Conservation (phyloP, 805 yeast genomes). For the Starmerella stellata region DNA sequence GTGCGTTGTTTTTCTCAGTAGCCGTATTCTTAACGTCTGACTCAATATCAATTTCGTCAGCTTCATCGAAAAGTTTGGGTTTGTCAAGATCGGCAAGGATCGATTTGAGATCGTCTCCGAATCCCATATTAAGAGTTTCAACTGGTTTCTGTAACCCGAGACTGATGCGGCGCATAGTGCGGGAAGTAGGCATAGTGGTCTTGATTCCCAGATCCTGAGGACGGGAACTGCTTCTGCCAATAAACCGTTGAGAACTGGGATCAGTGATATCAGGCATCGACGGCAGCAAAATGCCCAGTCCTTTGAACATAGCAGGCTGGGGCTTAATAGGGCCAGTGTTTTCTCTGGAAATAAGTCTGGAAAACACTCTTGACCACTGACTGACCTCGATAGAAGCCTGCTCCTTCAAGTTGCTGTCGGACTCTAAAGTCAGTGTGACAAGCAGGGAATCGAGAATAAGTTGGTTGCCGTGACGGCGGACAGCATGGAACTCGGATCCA, state of each 20-base stretch:
- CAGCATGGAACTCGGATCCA: constrained; percentile 10
- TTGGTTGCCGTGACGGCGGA: constrained; percentile 14
- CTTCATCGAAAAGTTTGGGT: too few relatives aligned
- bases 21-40: too few relatives aligned
- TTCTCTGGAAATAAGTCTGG: constrained; percentile 6
- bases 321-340: background rate
- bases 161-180: constrained; percentile 9
- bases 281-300: background rate
- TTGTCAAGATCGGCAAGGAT: constrained; percentile 4
- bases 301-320: background rate
- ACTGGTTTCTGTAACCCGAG: constrained; percentile 3
- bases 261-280: background rate
- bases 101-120: constrained; percentile 14
- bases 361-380: constrained; percentile 12
- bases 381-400: constrained; percentile 3
- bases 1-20: too few relatives aligned
- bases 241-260: background rate
- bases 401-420: constrained; percentile 1
- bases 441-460: constrained; percentile 10
- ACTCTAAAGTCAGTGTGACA: constrained; percentile 7
- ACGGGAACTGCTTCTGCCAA: background rate
- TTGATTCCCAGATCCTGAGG: constrained; percentile 1
- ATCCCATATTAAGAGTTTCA: constrained; percentile 4
- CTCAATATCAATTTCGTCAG: too few relatives aligned
- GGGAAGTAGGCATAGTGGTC: constrained; percentile 4